Base-by-base conservation (phyloP, 371 early-diverging fungal species). In the Rhizomucor pusillus region DNA sequence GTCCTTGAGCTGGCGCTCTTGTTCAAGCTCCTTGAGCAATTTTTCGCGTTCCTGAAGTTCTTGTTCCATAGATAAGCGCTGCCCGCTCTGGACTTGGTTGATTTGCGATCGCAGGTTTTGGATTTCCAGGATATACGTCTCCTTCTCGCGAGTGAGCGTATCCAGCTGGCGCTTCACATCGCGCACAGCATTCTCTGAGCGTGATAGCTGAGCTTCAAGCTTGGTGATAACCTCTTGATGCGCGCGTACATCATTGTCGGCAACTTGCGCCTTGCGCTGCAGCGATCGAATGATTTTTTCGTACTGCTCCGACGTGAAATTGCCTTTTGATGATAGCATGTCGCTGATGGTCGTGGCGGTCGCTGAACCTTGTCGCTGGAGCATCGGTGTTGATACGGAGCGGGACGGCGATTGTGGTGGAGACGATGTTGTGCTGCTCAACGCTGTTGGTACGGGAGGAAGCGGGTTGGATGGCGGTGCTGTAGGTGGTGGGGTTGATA, bases 381-480 rank as follows among this genome's bases (percentile, higher is more conserved):
- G 35, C 23, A 60, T 18, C 24, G 56, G 51, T 16, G 60, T 51
- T n/a, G 60, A 53, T 14, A 59, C 45, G 36, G 54, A 53, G 1
- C 54, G 46, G 20, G 60, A 19, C 20, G 65, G 54, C 47, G 48
- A 25, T 3, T 16, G n/a, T 3, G 47, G 23, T 18, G 48, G 5
- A 23, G 48, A 4, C 13, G 29, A 29, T 29, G 29, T 3, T 29
- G 29, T 48, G 11, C 24, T 13, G 9, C 7, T 19, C 4, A 5
- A 19, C 11, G 67, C 14, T 7, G 65, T 60, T 23, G 78, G 78
- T 19, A 74, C 63, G 6, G 78, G 78, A n/a, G 78, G 78, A 33
- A 78, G 58, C 24, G 75, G 75, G 45, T 73, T 73, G 2, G 73
- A 70, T 0, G 78, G 78, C 14, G 78, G 78, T 11, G 78, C 74